phyloP scores from a whole-genome alignment of 352 stramenopile genomes.

The Globisporangium cylindrosporum region DNA sequence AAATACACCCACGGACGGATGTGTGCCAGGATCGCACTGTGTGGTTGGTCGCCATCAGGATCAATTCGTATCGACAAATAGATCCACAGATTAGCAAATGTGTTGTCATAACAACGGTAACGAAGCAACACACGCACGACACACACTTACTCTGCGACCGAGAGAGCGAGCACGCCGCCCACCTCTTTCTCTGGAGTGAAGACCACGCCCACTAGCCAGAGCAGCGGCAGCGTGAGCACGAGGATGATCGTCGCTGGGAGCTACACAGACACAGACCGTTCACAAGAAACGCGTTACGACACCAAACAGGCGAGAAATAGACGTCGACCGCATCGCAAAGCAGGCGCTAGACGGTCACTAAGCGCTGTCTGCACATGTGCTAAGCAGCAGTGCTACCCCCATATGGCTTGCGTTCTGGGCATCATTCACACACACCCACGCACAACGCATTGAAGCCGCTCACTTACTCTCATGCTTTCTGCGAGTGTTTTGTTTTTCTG shows the following conservation, averaged over 20 bases:
- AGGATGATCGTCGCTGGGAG: conserved; percentile 67
- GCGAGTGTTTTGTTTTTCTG: neutral
- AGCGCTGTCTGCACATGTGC: too few species aligned
- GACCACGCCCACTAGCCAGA: conserved; percentile 70
- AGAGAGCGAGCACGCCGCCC: conserved; percentile 70
- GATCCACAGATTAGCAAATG: neutral
- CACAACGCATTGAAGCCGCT: neutral
- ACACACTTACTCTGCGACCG: conserved; percentile 66
- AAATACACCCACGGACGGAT: conserved; percentile 87
- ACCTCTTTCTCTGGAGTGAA: conserved; percentile 71
- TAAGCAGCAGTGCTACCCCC: too few species aligned
- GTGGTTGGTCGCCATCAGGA: neutral
- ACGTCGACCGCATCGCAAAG: neutral
- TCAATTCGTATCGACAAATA: neutral
- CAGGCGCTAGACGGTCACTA: neutral
- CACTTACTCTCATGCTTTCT: neutral
- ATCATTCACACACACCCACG: neutral
- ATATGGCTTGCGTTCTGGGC: neutral
- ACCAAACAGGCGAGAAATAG: neutral
- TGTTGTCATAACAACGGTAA: neutral
- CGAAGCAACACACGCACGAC: neutral
- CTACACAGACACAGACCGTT: conserved; percentile 25
- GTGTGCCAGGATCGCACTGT: conserved; percentile 77
- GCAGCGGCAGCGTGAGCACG: conserved; percentile 54
- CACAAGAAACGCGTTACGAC: neutral